Evolutionary conservation across 441 rosid species (phyloP).

Genomic region (Gossypium lobatum): DNA sequence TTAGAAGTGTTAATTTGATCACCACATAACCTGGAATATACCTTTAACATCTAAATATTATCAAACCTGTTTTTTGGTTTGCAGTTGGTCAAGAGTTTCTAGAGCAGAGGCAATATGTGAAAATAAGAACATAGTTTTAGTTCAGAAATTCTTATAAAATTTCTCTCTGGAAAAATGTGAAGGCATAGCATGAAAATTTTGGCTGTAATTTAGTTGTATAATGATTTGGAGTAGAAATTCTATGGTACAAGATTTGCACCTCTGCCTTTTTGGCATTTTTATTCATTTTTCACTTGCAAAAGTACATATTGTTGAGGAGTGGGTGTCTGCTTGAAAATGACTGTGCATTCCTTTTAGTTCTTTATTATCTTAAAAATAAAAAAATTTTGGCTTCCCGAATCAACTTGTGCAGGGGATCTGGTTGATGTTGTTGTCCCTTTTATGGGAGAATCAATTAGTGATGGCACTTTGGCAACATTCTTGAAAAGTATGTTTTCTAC

Average conservation of each 20-base stretch:
- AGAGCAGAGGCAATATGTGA: background rate
- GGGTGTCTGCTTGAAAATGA: background rate
- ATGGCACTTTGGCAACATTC: conserved; percentile 49
- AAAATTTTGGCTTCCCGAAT: background rate
- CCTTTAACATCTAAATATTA: background rate
- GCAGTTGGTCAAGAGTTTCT: background rate
- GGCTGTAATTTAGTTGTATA: background rate
- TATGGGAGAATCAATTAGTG: conserved; percentile 97
- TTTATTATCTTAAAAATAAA: background rate
- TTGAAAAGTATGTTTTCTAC: conserved; percentile 55
- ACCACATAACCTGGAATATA: background rate
- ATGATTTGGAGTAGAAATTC: background rate
- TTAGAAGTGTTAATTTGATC: conserved; percentile 1
- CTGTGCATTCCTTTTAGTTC: background rate
- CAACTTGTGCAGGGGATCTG: conserved; percentile 45
- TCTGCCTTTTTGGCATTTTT: background rate
- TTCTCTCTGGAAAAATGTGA: background rate
- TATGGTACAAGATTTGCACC: background rate
- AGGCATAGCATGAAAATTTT: background rate
- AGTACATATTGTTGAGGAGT: background rate
- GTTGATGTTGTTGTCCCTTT: conserved; percentile 87
- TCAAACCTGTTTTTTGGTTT: background rate
- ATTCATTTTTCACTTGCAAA: background rate
- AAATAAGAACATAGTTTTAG: background rate
- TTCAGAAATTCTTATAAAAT: background rate